These are phyloP conservation scores for Ceratopteris richardii DNA, from an alignment of 75 land plant species.

Conservation along the genomic window DNA sequence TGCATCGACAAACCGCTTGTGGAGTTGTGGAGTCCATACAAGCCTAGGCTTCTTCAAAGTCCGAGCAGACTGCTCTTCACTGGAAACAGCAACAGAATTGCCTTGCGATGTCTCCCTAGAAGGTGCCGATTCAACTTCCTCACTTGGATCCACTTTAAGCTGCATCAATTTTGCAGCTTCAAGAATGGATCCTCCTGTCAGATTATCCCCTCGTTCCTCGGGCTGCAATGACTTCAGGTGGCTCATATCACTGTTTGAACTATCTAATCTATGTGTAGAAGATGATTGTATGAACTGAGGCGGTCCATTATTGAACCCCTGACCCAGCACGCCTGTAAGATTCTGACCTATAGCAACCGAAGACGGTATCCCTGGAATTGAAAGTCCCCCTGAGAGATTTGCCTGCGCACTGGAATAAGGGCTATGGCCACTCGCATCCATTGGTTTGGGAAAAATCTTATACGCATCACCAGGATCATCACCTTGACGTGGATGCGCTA, in stretches of 20 bases:
- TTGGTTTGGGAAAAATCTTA: too few relatives aligned
- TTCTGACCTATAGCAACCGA: too few relatives aligned
- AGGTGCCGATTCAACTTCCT: not conserved
- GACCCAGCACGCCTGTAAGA: too few relatives aligned
- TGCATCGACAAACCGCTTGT: conserved; percentile 88
- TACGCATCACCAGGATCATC: not conserved
- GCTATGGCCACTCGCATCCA: too few relatives aligned
- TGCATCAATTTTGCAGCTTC: conserved; percentile 13
- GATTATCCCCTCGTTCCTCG: conserved; percentile 3
- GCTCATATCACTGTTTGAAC: too few relatives aligned
- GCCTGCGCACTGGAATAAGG: too few relatives aligned
- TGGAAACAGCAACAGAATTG: conserved; percentile 19
- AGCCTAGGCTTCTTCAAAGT: conserved; percentile 62
- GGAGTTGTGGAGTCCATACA: conserved; percentile 97
- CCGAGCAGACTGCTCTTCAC: conserved; percentile 39
- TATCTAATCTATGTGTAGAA: too few relatives aligned
- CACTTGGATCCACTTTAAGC: conserved; percentile 8
- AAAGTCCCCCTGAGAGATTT: too few relatives aligned
- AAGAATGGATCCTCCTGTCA: not conserved
- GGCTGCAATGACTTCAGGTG: not conserved
- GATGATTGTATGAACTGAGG: too few relatives aligned
- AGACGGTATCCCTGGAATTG: too few relatives aligned
- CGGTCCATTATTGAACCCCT: too few relatives aligned
- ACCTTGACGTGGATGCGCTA: conserved; percentile 1
- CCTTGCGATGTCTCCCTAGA: conserved; percentile 8